Conservation (phyloP, 208 protist species). For the Endotrypanum monterogeii region DNA sequence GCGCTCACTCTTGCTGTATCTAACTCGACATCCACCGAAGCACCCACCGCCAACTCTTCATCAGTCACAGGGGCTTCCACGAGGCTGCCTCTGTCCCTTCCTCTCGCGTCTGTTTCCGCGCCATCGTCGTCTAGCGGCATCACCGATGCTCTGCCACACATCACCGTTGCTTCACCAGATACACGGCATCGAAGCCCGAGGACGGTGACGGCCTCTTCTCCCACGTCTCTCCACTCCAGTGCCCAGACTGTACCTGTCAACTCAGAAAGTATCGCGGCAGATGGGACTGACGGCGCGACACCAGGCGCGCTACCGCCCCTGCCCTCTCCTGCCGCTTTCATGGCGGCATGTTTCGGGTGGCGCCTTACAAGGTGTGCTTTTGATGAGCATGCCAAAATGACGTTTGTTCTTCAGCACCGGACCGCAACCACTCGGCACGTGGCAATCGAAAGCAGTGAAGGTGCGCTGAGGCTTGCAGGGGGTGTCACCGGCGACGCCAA, state of each 20-base stretch:
- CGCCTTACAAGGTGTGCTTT: conserved; percentile 7
- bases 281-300: background rate
- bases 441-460: background rate
- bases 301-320: background rate
- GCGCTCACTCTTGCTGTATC: background rate
- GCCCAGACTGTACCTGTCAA: background rate
- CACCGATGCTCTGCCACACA: background rate
- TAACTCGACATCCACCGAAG: background rate
- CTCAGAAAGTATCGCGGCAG: background rate
- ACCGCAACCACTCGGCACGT: background rate
- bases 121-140: conserved; percentile 1
- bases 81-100: background rate
- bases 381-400: conserved; percentile 1
- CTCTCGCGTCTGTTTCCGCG: background rate
- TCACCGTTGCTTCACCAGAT: background rate
- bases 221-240: background rate
- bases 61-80: background rate
- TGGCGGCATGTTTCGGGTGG: conserved; percentile 31
- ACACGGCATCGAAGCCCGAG: background rate
- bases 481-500: background rate
- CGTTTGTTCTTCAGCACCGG: conserved; percentile 12
- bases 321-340: conserved; percentile 17
- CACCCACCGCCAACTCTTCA: background rate
- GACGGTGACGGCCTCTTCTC: background rate
- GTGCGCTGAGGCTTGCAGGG: background rate